phyloP scores from a whole-genome alignment of 2,329 filamentous ascomycete genomes.

The Aspergillus glaucus region DNA sequence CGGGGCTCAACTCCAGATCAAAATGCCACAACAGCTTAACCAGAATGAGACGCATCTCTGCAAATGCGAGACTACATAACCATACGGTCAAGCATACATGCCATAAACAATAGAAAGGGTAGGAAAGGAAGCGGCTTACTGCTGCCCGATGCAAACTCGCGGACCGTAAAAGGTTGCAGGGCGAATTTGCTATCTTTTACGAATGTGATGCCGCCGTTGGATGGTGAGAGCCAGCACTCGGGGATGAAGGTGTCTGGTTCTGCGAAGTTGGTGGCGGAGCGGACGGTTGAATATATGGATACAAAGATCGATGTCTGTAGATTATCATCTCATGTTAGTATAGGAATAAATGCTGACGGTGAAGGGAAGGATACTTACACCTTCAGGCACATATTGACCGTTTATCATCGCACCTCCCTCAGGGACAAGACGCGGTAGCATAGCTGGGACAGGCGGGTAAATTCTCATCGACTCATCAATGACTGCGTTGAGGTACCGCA shows the following conservation, averaged over 20 bases:
- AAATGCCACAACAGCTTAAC: slow-evolving; percentile 33
- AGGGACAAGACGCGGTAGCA: slow-evolving; percentile 24
- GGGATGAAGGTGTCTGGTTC: slow-evolving; percentile 19
- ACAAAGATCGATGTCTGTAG: slow-evolving; percentile 3
- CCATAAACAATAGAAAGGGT: no score
- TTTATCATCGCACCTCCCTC: slow-evolving; percentile 22
- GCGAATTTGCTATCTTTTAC: slow-evolving; percentile 24
- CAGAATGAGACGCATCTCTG: slow-evolving; percentile 38
- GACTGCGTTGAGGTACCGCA: slow-evolving; percentile 22
- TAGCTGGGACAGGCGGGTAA: slow-evolving; percentile 24
- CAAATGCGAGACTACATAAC: slow-evolving; percentile 20
- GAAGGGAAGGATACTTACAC: slow-evolving; percentile 10
- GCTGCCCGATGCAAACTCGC: slow-evolving; percentile 22
- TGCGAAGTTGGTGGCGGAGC: slow-evolving; percentile 12
- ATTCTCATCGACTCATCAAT: slow-evolving; percentile 20
- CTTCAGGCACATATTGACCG: slow-evolving; percentile 18
- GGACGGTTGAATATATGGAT: slow-evolving; percentile 3
- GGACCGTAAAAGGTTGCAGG: slow-evolving; percentile 26
- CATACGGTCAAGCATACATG: neutral
- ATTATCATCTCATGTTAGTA: neutral
- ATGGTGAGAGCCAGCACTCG: slow-evolving; percentile 23
- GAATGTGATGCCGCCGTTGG: slow-evolving; percentile 9
- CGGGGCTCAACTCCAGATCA: slow-evolving; percentile 30
- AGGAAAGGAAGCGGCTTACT: neutral
- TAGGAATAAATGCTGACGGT: neutral